phyloP scores from a whole-genome alignment of 768 basidiomycete genomes.

The Auricularia auricula-judae region DNA sequence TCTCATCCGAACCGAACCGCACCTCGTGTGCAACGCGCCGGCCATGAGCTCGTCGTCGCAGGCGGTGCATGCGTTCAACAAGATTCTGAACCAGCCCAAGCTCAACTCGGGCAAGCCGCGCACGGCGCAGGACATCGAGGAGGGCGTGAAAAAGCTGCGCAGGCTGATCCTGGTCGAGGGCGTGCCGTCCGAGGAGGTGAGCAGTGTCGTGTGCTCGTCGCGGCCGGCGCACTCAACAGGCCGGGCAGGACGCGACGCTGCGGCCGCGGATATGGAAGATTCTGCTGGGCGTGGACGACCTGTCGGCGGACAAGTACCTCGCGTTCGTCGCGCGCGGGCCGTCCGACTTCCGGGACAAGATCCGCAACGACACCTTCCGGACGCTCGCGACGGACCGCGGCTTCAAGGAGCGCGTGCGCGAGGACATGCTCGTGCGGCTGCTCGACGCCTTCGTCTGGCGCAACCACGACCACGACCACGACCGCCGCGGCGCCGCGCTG shows the following conservation, averaged over 20 bases:
- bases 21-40: neutral
- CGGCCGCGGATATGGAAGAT: constrained; percentile 93
- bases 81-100: constrained; percentile 64
- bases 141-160: constrained; percentile 75
- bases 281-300: constrained; percentile 66
- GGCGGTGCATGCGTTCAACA: constrained; percentile 68
- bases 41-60: neutral
- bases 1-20: too few species aligned
- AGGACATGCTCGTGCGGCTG: constrained; percentile 94
- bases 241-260: constrained; percentile 61
- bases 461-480: constrained; percentile 50
- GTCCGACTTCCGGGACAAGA: constrained; percentile 82
- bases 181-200: constrained; percentile 66
- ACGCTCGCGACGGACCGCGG: constrained; percentile 93
- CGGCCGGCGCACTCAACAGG: neutral
- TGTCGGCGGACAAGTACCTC: constrained; percentile 67
- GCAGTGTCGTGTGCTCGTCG: constrained; percentile 17
- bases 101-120: constrained; percentile 46
- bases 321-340: constrained; percentile 75
- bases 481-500: constrained; percentile 42
- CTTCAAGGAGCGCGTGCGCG: constrained; percentile 95
- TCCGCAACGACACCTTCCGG: constrained; percentile 93
- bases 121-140: constrained; percentile 56
- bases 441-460: constrained; percentile 98
- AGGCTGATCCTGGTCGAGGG: constrained; percentile 85